Evolutionary conservation across 495 filamentous ascomycete species (phyloP), one percentile per base, ranked within the genome.

Genomic region (Podospora fimiseda): DNA sequence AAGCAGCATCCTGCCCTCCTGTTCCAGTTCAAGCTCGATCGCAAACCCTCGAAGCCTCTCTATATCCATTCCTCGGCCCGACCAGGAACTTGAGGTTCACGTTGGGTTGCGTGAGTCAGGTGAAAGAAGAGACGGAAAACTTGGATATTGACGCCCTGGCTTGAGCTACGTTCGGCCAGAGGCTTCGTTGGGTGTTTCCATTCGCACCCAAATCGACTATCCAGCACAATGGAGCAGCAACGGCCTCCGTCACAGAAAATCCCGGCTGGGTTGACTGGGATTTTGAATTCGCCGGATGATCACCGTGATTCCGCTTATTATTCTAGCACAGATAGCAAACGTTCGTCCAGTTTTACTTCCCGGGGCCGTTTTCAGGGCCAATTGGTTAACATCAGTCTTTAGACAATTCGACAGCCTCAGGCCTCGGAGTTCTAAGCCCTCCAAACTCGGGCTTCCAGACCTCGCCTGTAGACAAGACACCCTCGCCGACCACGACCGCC

Each of bases 261-360:
- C 40, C 76, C 77, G 36, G 62, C 68, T 5, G 74, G 69, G 14
- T 57, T 80, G 47, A 72, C 74, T 8, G 70, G 69, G 8, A 70
- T 80, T 11, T 60, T 80, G 23, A 80, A 79, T 52, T 56, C 68
- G 21, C 70, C 76, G 1, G 73, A 78, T 16, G 75, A 78, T 6
- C 60, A 78, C 49, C 67, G 77, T 18, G 78, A 81, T 59, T 79
- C 76, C 30, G 77, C 76, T 9, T 81, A 80, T 50, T 80, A 68
- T 48, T 79, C 75, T 19, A 73, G 70, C 37, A 75, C 71, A n/a
- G 78, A 76, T 62, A 79, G 76, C 67, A 81, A 81, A 61, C 78
- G 78, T 81, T 55, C 62, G 74, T 61, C 38, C 22, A 38, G 13
- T 27, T 54, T 21, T n/a, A 41, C 48, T 48, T 21, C 19, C 50